A percentile compares a stretch with the other conserved stretches of the same genome.
Evolutionary conservation across 169 alveolate species (phyloP).

Genomic region (Plasmodium blacklocki): DNA sequence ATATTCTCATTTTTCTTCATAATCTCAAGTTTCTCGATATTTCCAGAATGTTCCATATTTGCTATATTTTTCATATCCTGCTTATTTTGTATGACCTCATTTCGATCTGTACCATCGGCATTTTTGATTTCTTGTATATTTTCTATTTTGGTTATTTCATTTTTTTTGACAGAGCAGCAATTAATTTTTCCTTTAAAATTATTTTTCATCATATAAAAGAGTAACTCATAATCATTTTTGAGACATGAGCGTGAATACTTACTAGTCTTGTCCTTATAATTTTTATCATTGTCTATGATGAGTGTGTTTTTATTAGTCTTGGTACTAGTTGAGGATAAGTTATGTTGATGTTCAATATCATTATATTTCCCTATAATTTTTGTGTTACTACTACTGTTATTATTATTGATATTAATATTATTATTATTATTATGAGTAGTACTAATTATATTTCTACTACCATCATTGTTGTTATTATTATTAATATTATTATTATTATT

Average conservation of each 20-base stretch:
- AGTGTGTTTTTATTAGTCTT: slow-evolving; percentile 16
- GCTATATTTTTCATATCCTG: neutral
- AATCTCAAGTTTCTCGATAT: too few relatives aligned
- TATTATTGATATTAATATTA: neutral
- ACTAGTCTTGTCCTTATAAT: neutral
- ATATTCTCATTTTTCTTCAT: too few relatives aligned
- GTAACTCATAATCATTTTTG: slow-evolving; percentile 53
- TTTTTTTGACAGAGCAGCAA: slow-evolving; percentile 51
- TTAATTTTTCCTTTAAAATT: slow-evolving; percentile 56
- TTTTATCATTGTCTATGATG: slow-evolving; percentile 16
- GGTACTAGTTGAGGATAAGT: neutral
- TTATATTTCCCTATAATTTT: neutral
- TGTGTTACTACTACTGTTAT: neutral
- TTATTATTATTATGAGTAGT: neutral
- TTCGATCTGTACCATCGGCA: neutral
- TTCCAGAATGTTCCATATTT: too few relatives aligned
- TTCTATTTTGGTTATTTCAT: slow-evolving; percentile 8
- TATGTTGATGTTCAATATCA: neutral
- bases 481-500: neutral
- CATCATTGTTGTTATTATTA: too few relatives aligned
- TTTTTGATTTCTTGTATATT: neutral
- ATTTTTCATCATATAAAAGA: slow-evolving; percentile 55
- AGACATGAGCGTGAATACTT: slow-evolving; percentile 39
- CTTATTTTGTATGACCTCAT: neutral
- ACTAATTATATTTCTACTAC: too few relatives aligned